Evolutionary conservation across 108 stramenopile species (phyloP).

Genomic region (Nitzschia putrida): DNA sequence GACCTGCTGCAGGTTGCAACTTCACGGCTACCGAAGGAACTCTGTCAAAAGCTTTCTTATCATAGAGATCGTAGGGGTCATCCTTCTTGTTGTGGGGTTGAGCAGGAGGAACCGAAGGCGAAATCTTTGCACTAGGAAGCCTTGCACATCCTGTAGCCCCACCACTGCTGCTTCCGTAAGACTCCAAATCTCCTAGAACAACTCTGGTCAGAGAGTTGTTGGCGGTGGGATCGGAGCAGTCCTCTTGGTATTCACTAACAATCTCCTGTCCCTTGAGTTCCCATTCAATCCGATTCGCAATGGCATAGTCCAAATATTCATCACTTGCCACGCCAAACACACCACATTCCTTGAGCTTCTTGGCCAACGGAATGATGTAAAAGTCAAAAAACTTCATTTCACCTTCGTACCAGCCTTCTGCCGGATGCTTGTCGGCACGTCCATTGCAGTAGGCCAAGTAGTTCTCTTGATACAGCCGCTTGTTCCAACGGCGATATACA

Average conservation of each 20-base stretch:
- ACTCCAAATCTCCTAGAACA: too few species aligned
- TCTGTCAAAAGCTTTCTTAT: too few species aligned
- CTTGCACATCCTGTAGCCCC: too few species aligned
- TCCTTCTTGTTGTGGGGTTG: too few species aligned
- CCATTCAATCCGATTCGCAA: constrained; percentile 1
- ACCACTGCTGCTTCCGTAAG: too few species aligned
- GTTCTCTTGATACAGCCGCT: constrained; percentile 40
- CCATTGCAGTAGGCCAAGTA: constrained; percentile 30
- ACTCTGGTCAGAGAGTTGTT: too few species aligned
- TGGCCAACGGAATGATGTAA: constrained; percentile 52
- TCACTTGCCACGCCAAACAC: constrained; percentile 39
- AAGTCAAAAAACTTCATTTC: constrained; percentile 54
- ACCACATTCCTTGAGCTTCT: constrained; percentile 47
- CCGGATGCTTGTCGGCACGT: constrained; percentile 22
- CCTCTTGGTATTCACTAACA: background rate
- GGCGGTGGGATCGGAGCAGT: background rate
- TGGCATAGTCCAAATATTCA: constrained; percentile 36
- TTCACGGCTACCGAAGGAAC: too few species aligned
- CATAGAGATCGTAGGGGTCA: too few species aligned
- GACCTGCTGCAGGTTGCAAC: too few species aligned
- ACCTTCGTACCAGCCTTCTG: constrained; percentile 38
- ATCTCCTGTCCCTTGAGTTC: background rate
- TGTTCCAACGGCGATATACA: constrained; percentile 47
- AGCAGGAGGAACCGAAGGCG: too few species aligned
- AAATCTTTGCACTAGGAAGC: too few species aligned